Percentiles rank a stretch among this genome's conserved stretches.
Evolutionary conservation across 2,329 filamentous ascomycete genomes (phyloP).

Genomic region (Chrysosporium keratinophilum): DNA sequence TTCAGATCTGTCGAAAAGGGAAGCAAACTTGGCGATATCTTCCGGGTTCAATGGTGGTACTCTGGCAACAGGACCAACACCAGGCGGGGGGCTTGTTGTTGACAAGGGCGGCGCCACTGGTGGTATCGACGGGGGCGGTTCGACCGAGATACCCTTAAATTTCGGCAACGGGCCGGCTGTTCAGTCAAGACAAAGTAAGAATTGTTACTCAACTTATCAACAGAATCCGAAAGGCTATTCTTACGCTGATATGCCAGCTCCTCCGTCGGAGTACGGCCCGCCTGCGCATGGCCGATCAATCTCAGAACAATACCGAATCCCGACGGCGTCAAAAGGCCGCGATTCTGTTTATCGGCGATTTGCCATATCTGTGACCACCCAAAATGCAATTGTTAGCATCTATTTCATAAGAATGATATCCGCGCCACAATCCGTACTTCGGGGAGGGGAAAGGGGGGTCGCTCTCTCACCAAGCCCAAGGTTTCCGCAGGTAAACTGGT

Average conservation of each 20-base stretch:
- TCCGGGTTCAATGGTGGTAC: constrained; percentile 81
- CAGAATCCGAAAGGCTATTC: constrained; percentile 18
- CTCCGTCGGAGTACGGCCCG: constrained; percentile 65
- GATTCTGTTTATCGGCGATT: constrained; percentile 93
- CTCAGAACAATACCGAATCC: constrained; percentile 89
- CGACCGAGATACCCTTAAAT: constrained; percentile 65
- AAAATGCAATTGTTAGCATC: background rate
- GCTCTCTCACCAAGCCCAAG: constrained; percentile 66
- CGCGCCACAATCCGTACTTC: background rate
- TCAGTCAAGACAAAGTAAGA: background rate
- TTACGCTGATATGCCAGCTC: constrained; percentile 71
- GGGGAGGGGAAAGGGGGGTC: no score
- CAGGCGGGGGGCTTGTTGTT: constrained; percentile 36
- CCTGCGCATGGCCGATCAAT: constrained; percentile 92
- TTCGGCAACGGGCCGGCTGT: constrained; percentile 70
- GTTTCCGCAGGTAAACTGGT: constrained; percentile 77
- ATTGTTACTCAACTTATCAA: background rate
- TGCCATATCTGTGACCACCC: constrained; percentile 73
- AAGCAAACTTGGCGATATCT: constrained; percentile 78
- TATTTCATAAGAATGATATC: background rate
- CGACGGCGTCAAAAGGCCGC: constrained; percentile 80
- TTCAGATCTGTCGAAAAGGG: constrained; percentile 82
- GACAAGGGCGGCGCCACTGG: constrained; percentile 49
- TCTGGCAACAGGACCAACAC: constrained; percentile 52
- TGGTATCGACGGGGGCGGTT: constrained; percentile 23